These are phyloP conservation scores for Cladophialophora carrionii DNA, from an alignment of 2,329 filamentous ascomycete genomes.

Conservation along the genomic window DNA sequence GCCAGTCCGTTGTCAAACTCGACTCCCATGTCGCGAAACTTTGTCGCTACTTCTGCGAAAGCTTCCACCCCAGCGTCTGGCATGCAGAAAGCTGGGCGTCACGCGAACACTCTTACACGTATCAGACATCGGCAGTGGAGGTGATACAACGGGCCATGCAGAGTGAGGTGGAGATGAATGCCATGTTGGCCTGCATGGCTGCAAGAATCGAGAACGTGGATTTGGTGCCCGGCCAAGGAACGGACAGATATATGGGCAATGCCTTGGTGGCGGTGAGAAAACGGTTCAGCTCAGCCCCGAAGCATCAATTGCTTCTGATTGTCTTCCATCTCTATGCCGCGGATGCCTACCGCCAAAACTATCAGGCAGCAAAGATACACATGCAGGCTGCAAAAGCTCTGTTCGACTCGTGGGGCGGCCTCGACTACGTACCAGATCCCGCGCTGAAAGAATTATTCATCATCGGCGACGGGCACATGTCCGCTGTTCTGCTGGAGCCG, in stretches of 20 bases:
- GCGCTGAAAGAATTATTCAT: conserved; percentile 33
- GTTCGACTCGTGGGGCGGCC: conserved; percentile 33
- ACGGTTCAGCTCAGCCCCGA: conserved; percentile 32
- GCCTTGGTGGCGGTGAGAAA: conserved; percentile 31
- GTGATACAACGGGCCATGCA: conserved; percentile 33
- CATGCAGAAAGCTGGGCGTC: conserved; percentile 33
- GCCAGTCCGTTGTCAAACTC: conserved; percentile 32
- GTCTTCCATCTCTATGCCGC: conserved; percentile 36
- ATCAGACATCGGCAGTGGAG: conserved; percentile 27
- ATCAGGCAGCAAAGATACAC: conserved; percentile 34
- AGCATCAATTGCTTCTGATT: conserved; percentile 33
- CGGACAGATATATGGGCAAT: conserved; percentile 34
- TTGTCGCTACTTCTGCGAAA: conserved; percentile 34
- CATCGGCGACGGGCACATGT: conserved; percentile 34
- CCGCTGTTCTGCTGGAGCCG: conserved; percentile 32
- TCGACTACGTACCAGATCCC: conserved; percentile 31
- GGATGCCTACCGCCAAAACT: conserved; percentile 36
- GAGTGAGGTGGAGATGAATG: conserved; percentile 37
- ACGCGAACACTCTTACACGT: conserved; percentile 28
- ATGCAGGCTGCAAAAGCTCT: conserved; percentile 34
- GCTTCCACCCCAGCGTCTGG: conserved; percentile 36
- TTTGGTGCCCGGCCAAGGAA: conserved; percentile 27
- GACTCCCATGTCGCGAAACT: conserved; percentile 32
- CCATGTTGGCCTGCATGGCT: conserved; percentile 36
- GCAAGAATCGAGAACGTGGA: conserved; percentile 35